A percentile compares a stretch with the other conserved stretches of the same genome.
Conservation (phyloP, 2,329 filamentous ascomycete genomes). For the Claviceps purpurea region DNA sequence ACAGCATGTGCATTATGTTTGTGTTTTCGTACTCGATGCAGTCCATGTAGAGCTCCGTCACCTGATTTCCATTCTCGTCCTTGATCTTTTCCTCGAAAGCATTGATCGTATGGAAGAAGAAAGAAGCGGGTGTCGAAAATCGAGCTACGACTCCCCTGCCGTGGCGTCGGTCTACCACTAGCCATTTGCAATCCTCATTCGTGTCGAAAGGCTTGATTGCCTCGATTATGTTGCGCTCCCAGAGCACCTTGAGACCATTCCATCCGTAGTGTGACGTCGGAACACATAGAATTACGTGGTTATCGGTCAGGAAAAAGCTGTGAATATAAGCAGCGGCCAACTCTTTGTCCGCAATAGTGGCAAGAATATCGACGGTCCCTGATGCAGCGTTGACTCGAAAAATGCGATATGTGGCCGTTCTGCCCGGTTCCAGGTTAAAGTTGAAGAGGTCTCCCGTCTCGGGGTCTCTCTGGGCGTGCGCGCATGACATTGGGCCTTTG, state of each 20-base stretch:
- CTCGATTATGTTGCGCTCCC: slow-evolving; percentile 54
- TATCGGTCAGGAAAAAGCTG: slow-evolving; percentile 60
- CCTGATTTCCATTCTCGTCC: slow-evolving; percentile 18
- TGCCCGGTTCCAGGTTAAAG: slow-evolving; percentile 59
- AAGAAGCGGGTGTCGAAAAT: slow-evolving; percentile 55
- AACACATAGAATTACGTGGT: slow-evolving; percentile 60
- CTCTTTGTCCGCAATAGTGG: slow-evolving; percentile 41
- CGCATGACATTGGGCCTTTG: slow-evolving; percentile 51
- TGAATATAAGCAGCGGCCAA: slow-evolving; percentile 61
- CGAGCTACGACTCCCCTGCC: slow-evolving; percentile 52
- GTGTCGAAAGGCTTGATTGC: slow-evolving; percentile 51
- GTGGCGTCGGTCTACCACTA: slow-evolving; percentile 54
- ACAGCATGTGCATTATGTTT: slow-evolving; percentile 53
- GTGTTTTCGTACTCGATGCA: slow-evolving; percentile 48
- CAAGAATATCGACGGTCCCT: slow-evolving; percentile 56
- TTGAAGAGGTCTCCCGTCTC: slow-evolving; percentile 66
- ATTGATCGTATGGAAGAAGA: slow-evolving; percentile 72
- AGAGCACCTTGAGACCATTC: slow-evolving; percentile 47
- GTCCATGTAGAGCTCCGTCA: slow-evolving; percentile 48
- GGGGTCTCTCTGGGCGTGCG: slow-evolving; percentile 61
- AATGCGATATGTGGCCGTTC: slow-evolving; percentile 47
- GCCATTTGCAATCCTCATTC: slow-evolving; percentile 49
- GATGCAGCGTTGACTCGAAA: slow-evolving; percentile 51
- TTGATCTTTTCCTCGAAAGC: slow-evolving; percentile 49
- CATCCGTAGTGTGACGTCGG: slow-evolving; percentile 50